Conservation (phyloP, 2,329 filamentous ascomycete species). For the Pseudogymnoascus sp. region DNA sequence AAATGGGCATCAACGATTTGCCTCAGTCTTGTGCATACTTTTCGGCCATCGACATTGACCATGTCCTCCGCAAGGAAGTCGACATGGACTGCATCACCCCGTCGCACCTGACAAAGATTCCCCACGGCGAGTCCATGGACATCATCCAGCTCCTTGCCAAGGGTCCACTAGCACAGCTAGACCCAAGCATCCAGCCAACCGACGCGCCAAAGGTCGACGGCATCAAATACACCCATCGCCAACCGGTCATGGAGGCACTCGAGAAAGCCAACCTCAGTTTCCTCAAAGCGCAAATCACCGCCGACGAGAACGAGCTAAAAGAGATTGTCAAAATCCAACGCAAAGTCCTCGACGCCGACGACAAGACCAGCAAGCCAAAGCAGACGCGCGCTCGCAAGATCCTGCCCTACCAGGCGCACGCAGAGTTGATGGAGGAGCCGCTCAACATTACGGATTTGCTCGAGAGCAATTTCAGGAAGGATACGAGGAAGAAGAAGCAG, state of each 20-base stretch:
- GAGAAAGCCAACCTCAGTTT: constrained; percentile 50
- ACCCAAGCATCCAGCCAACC: constrained; percentile 52
- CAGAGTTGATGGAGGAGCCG: constrained; percentile 22
- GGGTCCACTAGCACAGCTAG: constrained; percentile 59
- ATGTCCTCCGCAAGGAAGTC: constrained; percentile 94
- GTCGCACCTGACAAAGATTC: constrained; percentile 69
- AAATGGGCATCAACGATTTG: constrained; percentile 90
- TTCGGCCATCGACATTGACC: constrained; percentile 89
- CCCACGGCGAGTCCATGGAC: constrained; percentile 79
- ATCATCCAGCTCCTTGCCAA: constrained; percentile 71
- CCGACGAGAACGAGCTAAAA: constrained; percentile 63
- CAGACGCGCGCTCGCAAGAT: constrained; percentile 17
- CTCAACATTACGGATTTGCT: constrained; percentile 19
- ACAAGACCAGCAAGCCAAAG: constrained; percentile 15
- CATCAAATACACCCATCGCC: constrained; percentile 62
- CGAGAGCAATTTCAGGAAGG: constrained; percentile 17
- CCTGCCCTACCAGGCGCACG: constrained; percentile 21
- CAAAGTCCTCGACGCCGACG: not conserved
- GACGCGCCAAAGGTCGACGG: constrained; percentile 50
- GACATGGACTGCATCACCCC: constrained; percentile 97
- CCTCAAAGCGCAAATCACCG: constrained; percentile 76
- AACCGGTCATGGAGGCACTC: constrained; percentile 72
- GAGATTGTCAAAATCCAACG: constrained; percentile 56
- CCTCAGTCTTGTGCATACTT: constrained; percentile 95
- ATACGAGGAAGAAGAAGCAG: constrained; percentile 5